These are phyloP conservation scores for Sarcocystis neurona DNA, from an alignment of 169 alveolate genomes.

Conservation along the genomic window DNA sequence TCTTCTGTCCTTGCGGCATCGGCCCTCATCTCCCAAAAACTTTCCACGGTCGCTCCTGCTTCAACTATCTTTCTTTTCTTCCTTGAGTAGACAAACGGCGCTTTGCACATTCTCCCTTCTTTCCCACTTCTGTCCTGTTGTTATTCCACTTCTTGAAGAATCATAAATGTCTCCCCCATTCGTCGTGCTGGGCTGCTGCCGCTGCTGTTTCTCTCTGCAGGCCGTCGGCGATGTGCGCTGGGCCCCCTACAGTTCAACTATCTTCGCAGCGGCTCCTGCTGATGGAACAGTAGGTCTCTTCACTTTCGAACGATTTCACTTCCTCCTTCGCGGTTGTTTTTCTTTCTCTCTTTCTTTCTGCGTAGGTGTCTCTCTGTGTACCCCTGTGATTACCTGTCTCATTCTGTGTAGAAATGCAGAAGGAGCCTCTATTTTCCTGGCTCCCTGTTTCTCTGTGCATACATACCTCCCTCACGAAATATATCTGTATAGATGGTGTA, in stretches of 20 bases:
- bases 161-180: background rate
- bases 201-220: slow-evolving; percentile 32
- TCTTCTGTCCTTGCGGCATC: too few species aligned
- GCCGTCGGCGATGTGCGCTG: slow-evolving; percentile 93
- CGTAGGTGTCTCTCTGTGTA: too few species aligned
- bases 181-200: background rate
- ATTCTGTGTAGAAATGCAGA: too few species aligned
- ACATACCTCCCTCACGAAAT: too few species aligned
- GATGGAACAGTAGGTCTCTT: slow-evolving; percentile 77
- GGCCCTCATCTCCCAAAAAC: too few species aligned
- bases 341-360: too few species aligned
- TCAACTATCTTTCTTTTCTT: background rate
- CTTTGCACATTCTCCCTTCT: background rate
- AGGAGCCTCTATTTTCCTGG: too few species aligned
- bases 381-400: too few species aligned
- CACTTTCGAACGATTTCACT: background rate
- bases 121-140: background rate
- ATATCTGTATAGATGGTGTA: too few species aligned
- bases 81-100: background rate
- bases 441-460: too few species aligned
- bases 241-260: slow-evolving; percentile 93
- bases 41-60: background rate
- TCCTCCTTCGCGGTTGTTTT: too few species aligned
- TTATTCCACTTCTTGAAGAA: background rate
- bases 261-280: slow-evolving; percentile 89